Conservation (phyloP, 805 yeast genomes). For the Metschnikowia corniflorae region DNA sequence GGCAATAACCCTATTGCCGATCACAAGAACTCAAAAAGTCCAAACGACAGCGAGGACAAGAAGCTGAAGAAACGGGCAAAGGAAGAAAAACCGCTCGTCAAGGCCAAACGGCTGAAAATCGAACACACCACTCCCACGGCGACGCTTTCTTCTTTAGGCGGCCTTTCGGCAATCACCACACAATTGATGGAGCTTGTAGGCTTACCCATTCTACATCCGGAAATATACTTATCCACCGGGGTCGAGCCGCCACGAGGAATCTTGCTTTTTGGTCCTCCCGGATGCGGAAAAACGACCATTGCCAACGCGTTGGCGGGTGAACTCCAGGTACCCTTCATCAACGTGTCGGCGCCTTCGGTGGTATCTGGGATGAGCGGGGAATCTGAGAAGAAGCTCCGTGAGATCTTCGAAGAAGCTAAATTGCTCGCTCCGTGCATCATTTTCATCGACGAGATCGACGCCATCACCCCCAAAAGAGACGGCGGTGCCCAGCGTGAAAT, state of each 20-base stretch:
- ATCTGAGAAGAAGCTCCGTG: conserved; percentile 89
- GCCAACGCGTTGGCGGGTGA: conserved; percentile 97
- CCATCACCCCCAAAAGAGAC: conserved; percentile 96
- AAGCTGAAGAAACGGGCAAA: conserved; percentile 55
- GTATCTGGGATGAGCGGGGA: conserved; percentile 99
- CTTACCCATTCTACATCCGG: conserved; percentile 90
- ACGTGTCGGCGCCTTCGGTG: conserved; percentile 90
- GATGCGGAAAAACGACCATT: conserved; percentile 95
- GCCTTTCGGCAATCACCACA: conserved; percentile 78
- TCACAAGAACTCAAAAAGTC: conserved; percentile 7
- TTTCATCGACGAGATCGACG: conserved; percentile 95
- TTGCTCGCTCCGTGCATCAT: conserved; percentile 85
- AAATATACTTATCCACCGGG: conserved; percentile 80
- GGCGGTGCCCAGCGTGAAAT: conserved; percentile 94
- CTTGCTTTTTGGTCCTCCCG: conserved; percentile 95
- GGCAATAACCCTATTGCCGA: no score
- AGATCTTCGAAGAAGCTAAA: conserved; percentile 90
- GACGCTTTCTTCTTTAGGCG: conserved; percentile 76
- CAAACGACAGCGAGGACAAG: conserved; percentile 23
- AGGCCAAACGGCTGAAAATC: conserved; percentile 37
- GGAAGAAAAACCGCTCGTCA: conserved; percentile 32
- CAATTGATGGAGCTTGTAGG: conserved; percentile 89
- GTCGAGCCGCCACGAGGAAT: conserved; percentile 96
- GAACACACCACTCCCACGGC: conserved; percentile 69
- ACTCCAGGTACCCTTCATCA: conserved; percentile 86